Percentiles rank a stretch among this genome's conserved stretches.
phyloP scores from a whole-genome alignment of 2,329 filamentous ascomycete genomes.

The Colletotrichum simmondsii region DNA sequence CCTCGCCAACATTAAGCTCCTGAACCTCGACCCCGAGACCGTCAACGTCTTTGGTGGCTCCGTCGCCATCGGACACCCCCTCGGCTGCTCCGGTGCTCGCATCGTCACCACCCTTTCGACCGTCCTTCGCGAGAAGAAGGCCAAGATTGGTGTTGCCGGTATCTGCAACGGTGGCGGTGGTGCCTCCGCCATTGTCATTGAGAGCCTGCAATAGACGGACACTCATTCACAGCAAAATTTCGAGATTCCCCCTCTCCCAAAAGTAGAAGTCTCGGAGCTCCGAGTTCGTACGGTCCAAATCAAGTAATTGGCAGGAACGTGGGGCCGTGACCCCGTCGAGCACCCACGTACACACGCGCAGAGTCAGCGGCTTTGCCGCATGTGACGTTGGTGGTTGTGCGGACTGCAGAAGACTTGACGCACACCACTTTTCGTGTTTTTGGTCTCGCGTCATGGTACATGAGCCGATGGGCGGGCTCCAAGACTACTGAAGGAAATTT shows the following conservation, averaged over 20 bases:
- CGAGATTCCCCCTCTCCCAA: not conserved
- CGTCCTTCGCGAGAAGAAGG: constrained; percentile 89
- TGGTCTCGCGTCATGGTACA: not conserved
- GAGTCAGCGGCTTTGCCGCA: not conserved
- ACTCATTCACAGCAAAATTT: not conserved
- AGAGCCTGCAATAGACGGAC: constrained; percentile 67
- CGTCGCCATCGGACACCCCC: constrained; percentile 94
- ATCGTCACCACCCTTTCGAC: constrained; percentile 92
- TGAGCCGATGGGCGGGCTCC: not conserved
- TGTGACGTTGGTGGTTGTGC: not conserved
- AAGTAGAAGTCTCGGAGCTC: constrained; percentile 3
- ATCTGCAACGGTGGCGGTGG: constrained; percentile 99
- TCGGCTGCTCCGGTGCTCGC: constrained; percentile 92
- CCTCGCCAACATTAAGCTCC: constrained; percentile 94
- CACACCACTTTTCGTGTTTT: not conserved
- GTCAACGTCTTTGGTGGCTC: constrained; percentile 97
- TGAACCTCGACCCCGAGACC: constrained; percentile 81
- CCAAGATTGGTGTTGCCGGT: constrained; percentile 91
- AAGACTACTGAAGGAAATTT: not conserved
- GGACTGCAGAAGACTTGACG: not conserved
- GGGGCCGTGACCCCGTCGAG: not conserved
- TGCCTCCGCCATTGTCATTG: constrained; percentile 92
- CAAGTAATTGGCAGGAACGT: constrained; percentile 7
- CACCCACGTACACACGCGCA: not conserved
- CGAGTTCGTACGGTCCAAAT: constrained; percentile 9